A percentile compares a stretch with the other conserved stretches of the same genome.
Evolutionary conservation across 352 stramenopile species (phyloP).

Genomic region (Globisporangium mamillatum): DNA sequence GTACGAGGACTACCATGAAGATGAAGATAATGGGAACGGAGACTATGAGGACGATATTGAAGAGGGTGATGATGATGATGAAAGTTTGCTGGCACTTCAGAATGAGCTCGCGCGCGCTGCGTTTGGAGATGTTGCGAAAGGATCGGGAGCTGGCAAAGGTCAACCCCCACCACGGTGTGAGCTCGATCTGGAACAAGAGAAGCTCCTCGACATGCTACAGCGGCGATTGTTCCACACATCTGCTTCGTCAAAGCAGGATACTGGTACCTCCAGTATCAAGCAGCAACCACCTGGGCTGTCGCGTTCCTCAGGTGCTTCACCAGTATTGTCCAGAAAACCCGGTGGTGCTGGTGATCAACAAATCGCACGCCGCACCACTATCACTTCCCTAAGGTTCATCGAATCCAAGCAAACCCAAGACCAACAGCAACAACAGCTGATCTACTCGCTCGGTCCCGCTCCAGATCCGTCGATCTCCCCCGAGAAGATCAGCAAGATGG

Average conservation of each 20-base stretch:
- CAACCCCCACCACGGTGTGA: not conserved
- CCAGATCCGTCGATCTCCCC: constrained; percentile 27
- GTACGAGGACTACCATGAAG: constrained; percentile 23
- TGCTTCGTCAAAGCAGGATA: not conserved
- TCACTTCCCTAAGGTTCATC: not conserved
- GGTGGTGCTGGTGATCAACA: not conserved
- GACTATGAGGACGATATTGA: constrained; percentile 12
- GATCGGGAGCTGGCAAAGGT: not conserved
- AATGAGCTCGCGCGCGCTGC: constrained; percentile 17
- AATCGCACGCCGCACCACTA: not conserved
- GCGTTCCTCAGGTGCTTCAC: not conserved
- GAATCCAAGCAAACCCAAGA: constrained; percentile 11
- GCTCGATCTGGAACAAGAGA: constrained; percentile 13
- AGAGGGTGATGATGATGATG: constrained; percentile 8
- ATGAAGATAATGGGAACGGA: constrained; percentile 13
- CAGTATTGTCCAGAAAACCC: constrained; percentile 11
- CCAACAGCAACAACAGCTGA: constrained; percentile 8
- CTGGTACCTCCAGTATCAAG: not conserved
- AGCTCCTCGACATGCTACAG: constrained; percentile 11
- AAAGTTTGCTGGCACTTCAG: constrained; percentile 9
- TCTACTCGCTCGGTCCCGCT: constrained; percentile 15
- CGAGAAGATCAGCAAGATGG: constrained; percentile 30
- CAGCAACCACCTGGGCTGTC: not conserved
- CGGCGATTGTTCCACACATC: constrained; percentile 20
- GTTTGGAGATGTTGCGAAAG: constrained; percentile 6